Conservation (phyloP, 225 moss, liverwort and hornwort species). For the Lunularia cruciata region DNA sequence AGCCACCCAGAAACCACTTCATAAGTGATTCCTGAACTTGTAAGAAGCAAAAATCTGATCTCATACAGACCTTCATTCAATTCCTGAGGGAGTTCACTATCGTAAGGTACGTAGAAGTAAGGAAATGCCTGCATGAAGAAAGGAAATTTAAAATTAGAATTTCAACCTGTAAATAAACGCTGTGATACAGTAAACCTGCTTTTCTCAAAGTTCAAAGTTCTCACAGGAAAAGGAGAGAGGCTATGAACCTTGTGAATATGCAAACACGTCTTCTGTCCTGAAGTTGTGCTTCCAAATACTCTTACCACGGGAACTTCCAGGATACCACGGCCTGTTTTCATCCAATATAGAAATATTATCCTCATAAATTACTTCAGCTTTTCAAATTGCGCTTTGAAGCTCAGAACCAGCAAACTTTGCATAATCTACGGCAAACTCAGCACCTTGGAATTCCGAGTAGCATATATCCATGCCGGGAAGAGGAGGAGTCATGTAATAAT, state of each 20-base stretch:
- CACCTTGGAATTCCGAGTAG: conserved; percentile 99
- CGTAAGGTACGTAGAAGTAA: conserved; percentile 92
- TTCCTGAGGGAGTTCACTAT: conserved; percentile 84
- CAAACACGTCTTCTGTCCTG: conserved; percentile 89
- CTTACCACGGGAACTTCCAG: conserved; percentile 85
- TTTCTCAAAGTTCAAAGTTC: too few species aligned
- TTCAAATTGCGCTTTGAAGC: not conserved
- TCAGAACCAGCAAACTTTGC: not conserved
- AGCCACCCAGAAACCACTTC: not conserved
- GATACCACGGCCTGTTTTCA: conserved; percentile 66
- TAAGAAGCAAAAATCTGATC: not conserved
- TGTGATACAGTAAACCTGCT: too few species aligned
- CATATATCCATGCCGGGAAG: conserved; percentile 81
- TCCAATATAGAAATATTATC: not conserved
- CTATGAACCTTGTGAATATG: conserved; percentile 84
- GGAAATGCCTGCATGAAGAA: conserved; percentile 66
- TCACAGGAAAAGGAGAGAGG: not conserved
- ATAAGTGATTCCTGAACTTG: too few species aligned
- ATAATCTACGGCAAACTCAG: not conserved
- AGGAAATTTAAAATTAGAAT: not conserved
- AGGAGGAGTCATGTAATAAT: conserved; percentile 83
- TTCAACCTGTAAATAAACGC: not conserved
- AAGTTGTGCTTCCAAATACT: conserved; percentile 86
- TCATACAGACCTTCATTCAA: conserved; percentile 65
- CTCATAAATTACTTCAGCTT: not conserved